Conservation (phyloP, 306 rosid genomes). For the Sesbania bispinosa region DNA sequence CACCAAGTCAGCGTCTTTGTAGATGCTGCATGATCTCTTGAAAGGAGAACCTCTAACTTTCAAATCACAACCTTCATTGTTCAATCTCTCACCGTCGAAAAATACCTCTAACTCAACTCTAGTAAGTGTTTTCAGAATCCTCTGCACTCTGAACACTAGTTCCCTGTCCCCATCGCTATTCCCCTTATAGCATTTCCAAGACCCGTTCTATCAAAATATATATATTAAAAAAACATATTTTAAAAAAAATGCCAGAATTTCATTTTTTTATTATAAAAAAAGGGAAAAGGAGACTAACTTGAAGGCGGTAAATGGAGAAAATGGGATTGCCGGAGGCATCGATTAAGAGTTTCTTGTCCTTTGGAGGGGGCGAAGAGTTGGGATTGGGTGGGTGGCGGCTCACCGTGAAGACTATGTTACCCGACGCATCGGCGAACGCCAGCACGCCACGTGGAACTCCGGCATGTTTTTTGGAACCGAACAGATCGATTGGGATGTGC, state of each 20-base stretch:
- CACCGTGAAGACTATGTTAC: slow-evolving; percentile 43
- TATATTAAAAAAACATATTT: not conserved
- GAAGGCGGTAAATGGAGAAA: slow-evolving; percentile 43
- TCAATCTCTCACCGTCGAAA: slow-evolving; percentile 35
- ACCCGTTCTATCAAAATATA: slow-evolving; percentile 47
- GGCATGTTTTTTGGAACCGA: slow-evolving; percentile 65
- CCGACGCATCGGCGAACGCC: slow-evolving; percentile 47
- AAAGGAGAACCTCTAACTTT: slow-evolving; percentile 68
- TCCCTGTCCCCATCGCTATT: slow-evolving; percentile 30
- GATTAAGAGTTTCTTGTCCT: slow-evolving; percentile 40
- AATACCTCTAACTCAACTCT: slow-evolving; percentile 59
- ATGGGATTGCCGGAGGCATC: slow-evolving; percentile 52
- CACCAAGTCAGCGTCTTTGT: slow-evolving; percentile 46
- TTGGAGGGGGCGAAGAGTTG: too few species aligned
- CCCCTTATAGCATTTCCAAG: slow-evolving; percentile 77
- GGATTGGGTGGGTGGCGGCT: slow-evolving; percentile 37
- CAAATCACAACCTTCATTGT: slow-evolving; percentile 38
- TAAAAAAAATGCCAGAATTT: not conserved
- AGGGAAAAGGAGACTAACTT: slow-evolving; percentile 36
- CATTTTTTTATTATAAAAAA: not conserved
- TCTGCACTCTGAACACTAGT: slow-evolving; percentile 50
- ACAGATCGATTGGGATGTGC: slow-evolving; percentile 71
- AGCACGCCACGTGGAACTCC: slow-evolving; percentile 50
- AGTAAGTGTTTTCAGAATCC: slow-evolving; percentile 46
- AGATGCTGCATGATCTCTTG: slow-evolving; percentile 65